Percentiles rank a stretch among this genome's conserved stretches.
Conservation (phyloP, 148 eudicot genomes). For the Hydrangea macrophylla region DNA sequence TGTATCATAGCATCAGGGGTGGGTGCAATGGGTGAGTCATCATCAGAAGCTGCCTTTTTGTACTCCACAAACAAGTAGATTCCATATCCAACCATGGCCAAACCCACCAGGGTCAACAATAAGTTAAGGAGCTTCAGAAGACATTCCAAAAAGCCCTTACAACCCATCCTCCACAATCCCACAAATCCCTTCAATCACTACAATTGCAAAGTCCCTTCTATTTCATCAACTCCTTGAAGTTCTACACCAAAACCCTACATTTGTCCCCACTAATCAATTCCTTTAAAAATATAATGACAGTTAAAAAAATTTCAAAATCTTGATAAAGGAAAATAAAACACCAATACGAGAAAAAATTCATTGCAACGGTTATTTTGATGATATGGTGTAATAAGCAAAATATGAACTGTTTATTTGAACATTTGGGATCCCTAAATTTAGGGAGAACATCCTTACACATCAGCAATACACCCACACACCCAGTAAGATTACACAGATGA, state of each 20-base stretch:
- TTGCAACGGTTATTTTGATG: no score
- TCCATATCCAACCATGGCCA: slow-evolving; percentile 88
- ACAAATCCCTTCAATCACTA: slow-evolving; percentile 6
- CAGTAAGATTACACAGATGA: no score
- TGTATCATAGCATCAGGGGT: slow-evolving; percentile 43
- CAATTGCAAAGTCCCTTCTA: slow-evolving; percentile 12
- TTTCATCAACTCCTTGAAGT: slow-evolving; percentile 2
- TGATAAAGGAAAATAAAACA: background rate
- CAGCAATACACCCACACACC: no score
- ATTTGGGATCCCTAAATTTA: no score
- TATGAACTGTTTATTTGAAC: no score
- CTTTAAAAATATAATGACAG: background rate
- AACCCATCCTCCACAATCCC: slow-evolving; percentile 57
- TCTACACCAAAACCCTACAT: slow-evolving; percentile 7
- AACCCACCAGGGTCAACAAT: slow-evolving; percentile 65
- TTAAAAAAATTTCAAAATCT: background rate
- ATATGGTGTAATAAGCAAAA: no score
- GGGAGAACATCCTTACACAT: no score
- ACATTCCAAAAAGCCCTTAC: slow-evolving; percentile 84
- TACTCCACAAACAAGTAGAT: slow-evolving; percentile 86
- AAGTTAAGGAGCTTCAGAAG: slow-evolving; percentile 76
- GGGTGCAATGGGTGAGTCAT: slow-evolving; percentile 30
- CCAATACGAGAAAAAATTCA: background rate
- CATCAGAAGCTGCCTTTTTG: slow-evolving; percentile 37
- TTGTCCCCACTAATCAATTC: background rate